Evolutionary conservation across 306 rosid genomes (phyloP), one percentile per base, ranked within the genome.

Genomic region (Cucumis sativus): DNA sequence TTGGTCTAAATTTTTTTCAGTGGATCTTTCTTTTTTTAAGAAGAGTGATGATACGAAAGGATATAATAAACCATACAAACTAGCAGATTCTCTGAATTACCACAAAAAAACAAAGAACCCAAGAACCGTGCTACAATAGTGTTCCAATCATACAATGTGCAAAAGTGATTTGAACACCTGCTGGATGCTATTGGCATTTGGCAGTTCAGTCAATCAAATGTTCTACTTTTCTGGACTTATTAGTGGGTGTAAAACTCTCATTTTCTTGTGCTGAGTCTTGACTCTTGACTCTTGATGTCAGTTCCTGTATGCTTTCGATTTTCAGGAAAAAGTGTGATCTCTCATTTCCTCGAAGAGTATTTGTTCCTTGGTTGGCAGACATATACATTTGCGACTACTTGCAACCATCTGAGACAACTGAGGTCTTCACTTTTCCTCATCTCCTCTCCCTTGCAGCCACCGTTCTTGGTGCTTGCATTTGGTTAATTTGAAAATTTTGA

Each of bases 321-420:
- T 75, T 61, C 96, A 95, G 98, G 82, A 86, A 92, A 87, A 86
- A 86, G 80, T 84, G 88, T 74, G 80, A 51, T 64, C 88, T 95
- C 78, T 83, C 87, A n/a, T 83, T 95, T 88, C 98, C 98, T 81
- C 87, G 91, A 82, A 88, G 98, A 87, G 96, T 89, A 73, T 89
- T 92, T 80, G 75, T 92, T 80, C 97, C 95, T n/a, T 94, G 98
- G 98, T 79, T 94, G 84, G 91, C 80, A 23, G 91, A 87, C 65
- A 75, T 80, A 21, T 84, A 81, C 79, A 88, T 89, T 49, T 94
- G 97, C 73, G 98, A 95, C 88, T 90, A 95, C 84, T 79, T 95
- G 81, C 97, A 90, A 80, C 88, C 96, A 76, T 90, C 93, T 18
- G 97, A 95, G 81, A 84, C 95, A 10, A 78, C 87, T 55, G 96